Evolutionary conservation across 2,329 filamentous ascomycete species (phyloP).

Genomic region (Penicillium polonicum): DNA sequence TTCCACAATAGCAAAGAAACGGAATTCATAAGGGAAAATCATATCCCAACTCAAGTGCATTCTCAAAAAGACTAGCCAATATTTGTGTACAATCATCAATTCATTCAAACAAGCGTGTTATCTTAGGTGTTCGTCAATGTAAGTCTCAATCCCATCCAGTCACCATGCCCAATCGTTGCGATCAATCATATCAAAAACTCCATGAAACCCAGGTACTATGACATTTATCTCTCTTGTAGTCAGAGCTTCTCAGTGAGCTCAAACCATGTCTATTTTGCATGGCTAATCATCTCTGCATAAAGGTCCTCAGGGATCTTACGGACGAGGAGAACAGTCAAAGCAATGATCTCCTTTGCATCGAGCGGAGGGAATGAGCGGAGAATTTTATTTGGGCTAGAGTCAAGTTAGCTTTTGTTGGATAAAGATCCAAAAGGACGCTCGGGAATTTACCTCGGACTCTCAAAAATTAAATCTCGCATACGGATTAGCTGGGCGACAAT

Average conservation of each 20-base stretch:
- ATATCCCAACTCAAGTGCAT: background rate
- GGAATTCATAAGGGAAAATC: no score
- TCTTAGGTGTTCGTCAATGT: conserved; percentile 16
- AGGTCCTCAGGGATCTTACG: conserved; percentile 87
- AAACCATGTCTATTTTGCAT: conserved; percentile 58
- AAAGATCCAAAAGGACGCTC: background rate
- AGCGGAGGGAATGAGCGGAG: conserved; percentile 83
- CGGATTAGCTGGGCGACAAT: conserved; percentile 93
- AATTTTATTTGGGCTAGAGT: conserved; percentile 78
- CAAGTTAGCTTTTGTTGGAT: conserved; percentile 12
- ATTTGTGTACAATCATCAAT: conserved; percentile 20
- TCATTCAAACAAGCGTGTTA: conserved; percentile 20
- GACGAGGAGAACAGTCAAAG: conserved; percentile 79
- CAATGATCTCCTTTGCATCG: conserved; percentile 79
- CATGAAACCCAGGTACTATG: background rate
- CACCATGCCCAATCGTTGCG: conserved; percentile 1
- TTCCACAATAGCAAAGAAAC: background rate
- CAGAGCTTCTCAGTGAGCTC: background rate
- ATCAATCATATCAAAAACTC: conserved; percentile 16
- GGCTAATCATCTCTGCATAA: conserved; percentile 83
- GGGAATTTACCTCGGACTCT: conserved; percentile 69
- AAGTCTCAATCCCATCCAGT: conserved; percentile 10
- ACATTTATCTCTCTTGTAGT: background rate
- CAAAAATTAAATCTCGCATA: conserved; percentile 79
- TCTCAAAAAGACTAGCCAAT: background rate